Base-by-base conservation (phyloP, 306 rosid genomes). In the Casuarina cunninghamiana region DNA sequence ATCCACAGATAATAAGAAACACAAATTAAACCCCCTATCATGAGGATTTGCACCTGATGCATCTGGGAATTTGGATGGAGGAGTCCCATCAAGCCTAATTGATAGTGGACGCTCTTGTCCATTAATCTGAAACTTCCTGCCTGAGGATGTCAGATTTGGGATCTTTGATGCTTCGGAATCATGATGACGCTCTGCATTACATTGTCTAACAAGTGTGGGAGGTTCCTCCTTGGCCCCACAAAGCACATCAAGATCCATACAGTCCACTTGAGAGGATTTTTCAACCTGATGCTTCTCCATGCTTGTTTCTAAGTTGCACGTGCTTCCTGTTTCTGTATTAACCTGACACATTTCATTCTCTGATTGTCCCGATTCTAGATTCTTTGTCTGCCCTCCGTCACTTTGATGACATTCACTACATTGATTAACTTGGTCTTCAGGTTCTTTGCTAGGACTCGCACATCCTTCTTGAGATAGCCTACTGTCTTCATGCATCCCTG, bases 281-380 rank as follows among this genome's bases (percentile, higher is more conserved):
- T 79, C 77, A 79, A 55, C 85, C 55, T 51, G 84, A 77, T 82
- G 80, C 72, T 79, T 86, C 88, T 83, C 90, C 61, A 62, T 76
- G 69, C 81, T 83, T 76, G 75, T 83, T 68, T 53, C 77, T 66
- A 71, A 77, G 74, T 35, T 76, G 63, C 75, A 76, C 54, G 73
- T 57, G 42, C 38, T 79, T 54, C 11, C 46, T 49, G 69, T 84
- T 81, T 78, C 86, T 43, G 61, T 53, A 73, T 73, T 74, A 43
- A 71, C 73, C 65, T 49, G 80, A 68, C 38, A 66, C 49, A 44
- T 78, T 82, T 69, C 77, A 75, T 74, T 74, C 66, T 77, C 81
- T 43, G 74, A 75, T 48, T 62, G 82, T 75, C 54, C 75, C 63
- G 61, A 41, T 78, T 86, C 90, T 74, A 45, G 49, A 70, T 61